Evolutionary conservation across 495 filamentous ascomycete species (phyloP), one percentile per base, ranked within the genome.

Genomic region (Parathielavia appendiculata): DNA sequence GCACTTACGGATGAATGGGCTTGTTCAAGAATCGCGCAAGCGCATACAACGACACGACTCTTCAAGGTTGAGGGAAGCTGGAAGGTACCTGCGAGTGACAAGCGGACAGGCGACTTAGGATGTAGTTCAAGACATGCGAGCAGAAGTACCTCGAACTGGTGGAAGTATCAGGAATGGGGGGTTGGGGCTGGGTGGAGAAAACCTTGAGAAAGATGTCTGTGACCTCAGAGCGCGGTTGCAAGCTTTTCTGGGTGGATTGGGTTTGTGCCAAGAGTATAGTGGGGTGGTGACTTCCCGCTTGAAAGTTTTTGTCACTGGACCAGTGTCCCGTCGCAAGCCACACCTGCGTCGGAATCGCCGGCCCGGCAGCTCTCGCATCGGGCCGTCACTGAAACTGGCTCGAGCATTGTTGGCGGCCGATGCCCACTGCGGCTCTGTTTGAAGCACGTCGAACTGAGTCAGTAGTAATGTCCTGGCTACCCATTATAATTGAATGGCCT

Each of bases 21-120:
- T 26, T 19, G 51, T 44, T 58, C 39, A 56, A 58, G 47, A 23
- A 47, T 20, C 65, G 69, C 66, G 64, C 64, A 64, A 59, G 61
- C 36, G 51, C 39, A 57, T 54, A 56, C 47, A 54, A 54, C 58
- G 63, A 56, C 50, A 62, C 58, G 40, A 56, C 45, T 57, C 58
- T 59, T 59, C 58, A 54, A 40, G 32, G 38, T 40, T 47, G 59
- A 20, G 46, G 41, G 56, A 51, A 47, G 54, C 20, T 53, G 59
- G 63, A 56, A 56, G 54, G 52, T 66, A 68, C 60, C 54, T 60
- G 60, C 14, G 47, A 64, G 62, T 67, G 66, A 70, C 63, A 60
- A 58, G 59, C 58, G 47, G 40, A 54, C 58, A 6, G 61, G 65
- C 32, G 57, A 64, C 65, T 58, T 58, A 56, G 64, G 61, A 63